A percentile compares a stretch with the other conserved stretches of the same genome.
Evolutionary conservation across 2,329 filamentous ascomycete species (phyloP).

Genomic region (Trichoderma endophyticum): DNA sequence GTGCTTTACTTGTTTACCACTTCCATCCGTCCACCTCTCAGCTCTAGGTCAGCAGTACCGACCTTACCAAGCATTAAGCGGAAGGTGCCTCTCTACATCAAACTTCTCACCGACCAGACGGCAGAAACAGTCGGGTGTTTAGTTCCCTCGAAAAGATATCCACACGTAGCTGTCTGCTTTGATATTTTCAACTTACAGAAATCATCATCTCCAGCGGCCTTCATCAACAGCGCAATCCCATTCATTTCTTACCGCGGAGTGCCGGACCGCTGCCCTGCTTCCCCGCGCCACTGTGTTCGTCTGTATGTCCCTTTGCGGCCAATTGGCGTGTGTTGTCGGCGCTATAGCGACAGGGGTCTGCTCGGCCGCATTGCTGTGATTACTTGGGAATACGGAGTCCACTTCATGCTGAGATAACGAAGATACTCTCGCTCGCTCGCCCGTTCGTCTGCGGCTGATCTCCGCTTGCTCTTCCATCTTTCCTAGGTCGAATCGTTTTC

Average conservation of each 20-base stretch:
- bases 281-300: conserved; percentile 7
- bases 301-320: conserved; percentile 4
- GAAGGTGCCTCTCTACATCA: neutral
- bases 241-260: neutral
- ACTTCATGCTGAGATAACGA: neutral
- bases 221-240: neutral
- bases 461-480: neutral
- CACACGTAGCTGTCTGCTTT: neutral
- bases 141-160: neutral
- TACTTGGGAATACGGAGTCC: conserved; percentile 1
- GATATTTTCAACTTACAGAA: neutral
- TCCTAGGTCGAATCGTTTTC: neutral
- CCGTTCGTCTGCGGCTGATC: conserved; percentile 3
- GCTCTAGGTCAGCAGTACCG: neutral
- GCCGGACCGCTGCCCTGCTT: neutral
- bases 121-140: neutral
- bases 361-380: neutral
- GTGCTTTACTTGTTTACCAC: neutral
- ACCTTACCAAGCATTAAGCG: neutral
- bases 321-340: neutral
- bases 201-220: neutral
- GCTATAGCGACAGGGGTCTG: conserved; percentile 5
- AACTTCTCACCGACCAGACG: neutral
- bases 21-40: neutral
- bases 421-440: neutral